Conservation (phyloP, 2,329 filamentous ascomycete genomes). For the Purpureocillium lavendulum region DNA sequence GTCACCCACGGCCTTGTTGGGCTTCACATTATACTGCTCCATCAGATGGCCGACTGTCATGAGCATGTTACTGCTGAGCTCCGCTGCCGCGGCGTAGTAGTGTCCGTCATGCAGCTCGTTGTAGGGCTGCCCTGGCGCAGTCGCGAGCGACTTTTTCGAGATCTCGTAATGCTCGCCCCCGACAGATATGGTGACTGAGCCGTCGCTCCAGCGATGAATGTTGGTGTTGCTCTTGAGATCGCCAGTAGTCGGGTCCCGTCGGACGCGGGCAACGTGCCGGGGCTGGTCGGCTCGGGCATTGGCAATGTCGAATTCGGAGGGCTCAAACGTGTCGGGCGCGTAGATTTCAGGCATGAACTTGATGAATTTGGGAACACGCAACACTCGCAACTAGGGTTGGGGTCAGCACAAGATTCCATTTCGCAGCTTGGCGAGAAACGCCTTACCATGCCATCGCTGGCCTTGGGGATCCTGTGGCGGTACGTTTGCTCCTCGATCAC, state of each 20-base stretch:
- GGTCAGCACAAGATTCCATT: background rate
- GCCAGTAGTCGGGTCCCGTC: constrained; percentile 56
- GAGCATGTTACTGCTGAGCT: constrained; percentile 58
- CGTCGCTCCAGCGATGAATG: constrained; percentile 71
- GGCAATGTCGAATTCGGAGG: constrained; percentile 44
- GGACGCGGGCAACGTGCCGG: constrained; percentile 60
- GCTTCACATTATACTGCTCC: constrained; percentile 60
- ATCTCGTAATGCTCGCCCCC: constrained; percentile 71
- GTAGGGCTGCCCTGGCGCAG: constrained; percentile 50
- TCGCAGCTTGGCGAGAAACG: background rate
- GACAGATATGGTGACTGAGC: constrained; percentile 66
- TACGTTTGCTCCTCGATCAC: constrained; percentile 58
- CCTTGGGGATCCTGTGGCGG: constrained; percentile 62
- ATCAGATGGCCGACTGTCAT: constrained; percentile 70
- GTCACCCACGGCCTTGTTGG: constrained; percentile 60
- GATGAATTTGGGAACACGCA: constrained; percentile 67
- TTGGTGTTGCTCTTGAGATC: constrained; percentile 67
- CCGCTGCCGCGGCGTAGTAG: constrained; percentile 67
- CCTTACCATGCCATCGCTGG: constrained; percentile 61
- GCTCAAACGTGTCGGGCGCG: constrained; percentile 56
- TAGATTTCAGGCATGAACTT: constrained; percentile 61
- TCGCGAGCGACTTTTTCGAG: constrained; percentile 60
- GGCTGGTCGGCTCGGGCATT: constrained; percentile 47
- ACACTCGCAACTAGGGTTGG: constrained; percentile 49
- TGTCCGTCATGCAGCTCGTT: constrained; percentile 62